Evolutionary conservation across 257 asterid species (phyloP).

Genomic region (Solanum lycopersicoides): DNA sequence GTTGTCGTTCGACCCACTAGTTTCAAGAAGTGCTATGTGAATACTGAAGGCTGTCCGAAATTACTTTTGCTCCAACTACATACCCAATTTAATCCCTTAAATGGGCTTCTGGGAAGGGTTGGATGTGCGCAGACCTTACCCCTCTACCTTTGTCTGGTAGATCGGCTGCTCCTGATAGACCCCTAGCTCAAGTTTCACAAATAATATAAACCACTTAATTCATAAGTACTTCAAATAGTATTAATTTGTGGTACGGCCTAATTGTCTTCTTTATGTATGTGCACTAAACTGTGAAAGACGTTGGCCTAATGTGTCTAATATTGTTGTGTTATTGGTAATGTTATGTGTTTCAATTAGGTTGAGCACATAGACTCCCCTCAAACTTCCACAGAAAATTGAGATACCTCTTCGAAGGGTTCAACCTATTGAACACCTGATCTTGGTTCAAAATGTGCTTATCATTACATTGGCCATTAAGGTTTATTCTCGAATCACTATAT

Average conservation of each 20-base stretch:
- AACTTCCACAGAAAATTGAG: neutral
- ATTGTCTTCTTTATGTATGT: neutral
- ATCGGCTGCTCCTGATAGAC: neutral
- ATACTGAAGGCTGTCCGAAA: neutral
- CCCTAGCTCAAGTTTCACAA: neutral
- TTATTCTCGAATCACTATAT: neutral
- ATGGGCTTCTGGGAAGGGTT: neutral
- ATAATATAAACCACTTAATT: neutral
- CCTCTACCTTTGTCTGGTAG: neutral
- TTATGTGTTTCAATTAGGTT: neutral
- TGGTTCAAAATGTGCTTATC: neutral
- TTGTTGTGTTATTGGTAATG: neutral
- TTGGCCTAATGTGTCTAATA: neutral
- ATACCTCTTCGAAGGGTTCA: neutral
- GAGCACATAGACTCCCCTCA: neutral
- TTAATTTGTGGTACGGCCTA: neutral
- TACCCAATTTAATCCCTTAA: neutral
- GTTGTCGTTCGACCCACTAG: neutral
- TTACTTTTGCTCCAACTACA: neutral
- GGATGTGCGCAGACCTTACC: neutral
- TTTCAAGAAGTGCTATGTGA: neutral
- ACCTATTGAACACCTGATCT: neutral
- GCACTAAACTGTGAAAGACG: neutral
- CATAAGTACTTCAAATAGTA: neutral
- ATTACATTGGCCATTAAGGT: neutral